Base-by-base conservation (phyloP, 202 grass and related monocot species). In the Saccharum hybrid region DNA sequence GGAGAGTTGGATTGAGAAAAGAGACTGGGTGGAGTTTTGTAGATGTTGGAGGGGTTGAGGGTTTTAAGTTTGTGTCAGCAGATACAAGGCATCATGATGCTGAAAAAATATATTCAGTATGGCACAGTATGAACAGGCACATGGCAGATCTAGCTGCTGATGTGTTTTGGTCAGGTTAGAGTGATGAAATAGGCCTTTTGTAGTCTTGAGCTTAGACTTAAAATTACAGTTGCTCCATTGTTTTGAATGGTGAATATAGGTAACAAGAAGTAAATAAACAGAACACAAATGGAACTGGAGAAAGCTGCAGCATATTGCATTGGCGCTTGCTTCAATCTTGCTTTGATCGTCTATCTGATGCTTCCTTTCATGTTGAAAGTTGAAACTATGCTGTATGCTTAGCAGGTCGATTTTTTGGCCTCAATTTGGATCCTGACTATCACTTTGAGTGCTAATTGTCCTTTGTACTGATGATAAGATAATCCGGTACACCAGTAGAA, bases 1-100 rank as follows among this genome's bases (percentile, higher is more conserved):
- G 63, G 76, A 88, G 37, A 40, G 46, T 63, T 4, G 90, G 90
- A 33, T 79, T 80, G 30, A 82, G 80, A 79, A 94, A 94, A 72
- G 90, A 94, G 71, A 85, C 80, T 0, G 92, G 90, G 18, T 94
- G 92, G 92, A 94, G 92, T 52, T 94, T 88, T 76, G 88, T 92
- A 37, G 93, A 92, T 76, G 83, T 79, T 37, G 77, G 83, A 81
- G 90, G 85, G 63, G 71, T 88, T 42, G 90, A 92, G 33, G 71
- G 83, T 80, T 94, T 88, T 86, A 88, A 81, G 70, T 90, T 92
- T 37, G 52, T 83, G 42, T 82, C 84, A 21, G 93, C 85, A 1
- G 93, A 94, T 83, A 82, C 90, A 67, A 88, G 90, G 65, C 88
- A 90, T 84, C 72, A 5, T 51, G 83, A 92, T 33, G 79, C 85